Conservation (phyloP, 2,329 filamentous ascomycete species). For the Chaetomium strumarium region DNA sequence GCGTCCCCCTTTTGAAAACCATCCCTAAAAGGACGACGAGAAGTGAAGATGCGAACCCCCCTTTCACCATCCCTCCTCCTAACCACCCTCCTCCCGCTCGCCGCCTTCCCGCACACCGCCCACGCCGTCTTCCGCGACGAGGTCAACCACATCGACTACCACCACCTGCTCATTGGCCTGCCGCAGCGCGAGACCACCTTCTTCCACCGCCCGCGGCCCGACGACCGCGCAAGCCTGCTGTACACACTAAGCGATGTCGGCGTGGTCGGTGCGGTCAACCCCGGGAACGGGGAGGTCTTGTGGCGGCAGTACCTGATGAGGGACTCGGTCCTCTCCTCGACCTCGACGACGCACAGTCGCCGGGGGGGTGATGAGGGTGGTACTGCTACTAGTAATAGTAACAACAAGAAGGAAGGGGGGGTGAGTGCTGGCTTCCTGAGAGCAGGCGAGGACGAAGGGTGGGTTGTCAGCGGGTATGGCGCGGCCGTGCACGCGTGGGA, state of each 20-base stretch:
- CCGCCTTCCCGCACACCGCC: constrained; percentile 38
- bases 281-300: constrained; percentile 72
- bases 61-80: constrained; percentile 6
- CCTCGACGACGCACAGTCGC: too few species aligned
- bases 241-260: constrained; percentile 85
- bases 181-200: constrained; percentile 81
- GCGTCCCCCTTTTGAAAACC: too few species aligned
- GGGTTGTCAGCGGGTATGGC: constrained; percentile 68
- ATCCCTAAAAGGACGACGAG: not conserved
- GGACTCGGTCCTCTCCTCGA: not conserved
- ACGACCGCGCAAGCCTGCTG: constrained; percentile 80
- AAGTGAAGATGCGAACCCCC: constrained; percentile 2
- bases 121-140: constrained; percentile 81
- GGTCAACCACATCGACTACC: constrained; percentile 86
- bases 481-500: constrained; percentile 73
- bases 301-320: constrained; percentile 74
- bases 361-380: not conserved
- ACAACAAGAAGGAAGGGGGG: constrained; percentile 36
- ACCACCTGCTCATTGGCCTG: constrained; percentile 80
- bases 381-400: not conserved
- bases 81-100: constrained; percentile 26
- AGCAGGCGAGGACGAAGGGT: constrained; percentile 72
- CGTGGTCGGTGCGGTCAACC: constrained; percentile 82
- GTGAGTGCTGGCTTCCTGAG: constrained; percentile 50
- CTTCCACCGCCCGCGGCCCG: constrained; percentile 80